A percentile compares a stretch with the other conserved stretches of the same genome.
These are phyloP conservation scores for Crithidia thermophila DNA, from an alignment of 208 protist genomes.

Conservation along the genomic window DNA sequence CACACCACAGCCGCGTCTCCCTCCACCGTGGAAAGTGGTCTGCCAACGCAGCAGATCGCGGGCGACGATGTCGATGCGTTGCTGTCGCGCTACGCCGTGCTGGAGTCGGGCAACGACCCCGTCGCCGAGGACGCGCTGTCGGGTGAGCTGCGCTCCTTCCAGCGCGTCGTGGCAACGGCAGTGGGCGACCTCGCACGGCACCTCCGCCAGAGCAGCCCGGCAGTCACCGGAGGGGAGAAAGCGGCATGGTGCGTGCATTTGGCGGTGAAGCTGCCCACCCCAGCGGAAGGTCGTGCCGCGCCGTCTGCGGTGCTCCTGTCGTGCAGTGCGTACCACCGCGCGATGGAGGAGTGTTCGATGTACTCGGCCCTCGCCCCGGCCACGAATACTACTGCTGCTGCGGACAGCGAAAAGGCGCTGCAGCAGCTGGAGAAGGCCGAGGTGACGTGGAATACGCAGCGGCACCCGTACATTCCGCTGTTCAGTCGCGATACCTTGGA, in stretches of 20 bases:
- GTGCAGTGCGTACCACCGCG: conserved; percentile 46
- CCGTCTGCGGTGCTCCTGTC: conserved; percentile 62
- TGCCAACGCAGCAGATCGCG: too few relatives aligned
- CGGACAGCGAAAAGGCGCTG: not conserved
- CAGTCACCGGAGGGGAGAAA: conserved; percentile 4
- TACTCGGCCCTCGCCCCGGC: conserved; percentile 32
- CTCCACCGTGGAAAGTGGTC: too few relatives aligned
- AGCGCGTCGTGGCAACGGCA: conserved; percentile 28
- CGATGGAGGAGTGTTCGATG: conserved; percentile 69
- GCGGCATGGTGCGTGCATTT: conserved; percentile 67
- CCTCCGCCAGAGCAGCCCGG: conserved; percentile 31
- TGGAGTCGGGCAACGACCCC: conserved; percentile 43
- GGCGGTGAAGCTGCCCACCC: conserved; percentile 20
- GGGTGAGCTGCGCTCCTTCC: conserved; percentile 49
- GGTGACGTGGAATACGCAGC: conserved; percentile 75
- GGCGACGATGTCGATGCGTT: conserved; percentile 21
- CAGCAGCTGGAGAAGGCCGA: conserved; percentile 12
- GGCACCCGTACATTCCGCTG: conserved; percentile 72
- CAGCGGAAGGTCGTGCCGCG: not conserved
- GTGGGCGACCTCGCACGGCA: conserved; percentile 38
- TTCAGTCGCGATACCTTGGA: conserved; percentile 65
- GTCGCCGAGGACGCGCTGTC: conserved; percentile 51
- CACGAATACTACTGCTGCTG: not conserved
- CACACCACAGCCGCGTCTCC: too few relatives aligned
- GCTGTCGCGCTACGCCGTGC: conserved; percentile 39